Evolutionary conservation across 2,329 filamentous ascomycete species (phyloP), one percentile per base, ranked within the genome.

Genomic region (Ophiostoma sp.): DNA sequence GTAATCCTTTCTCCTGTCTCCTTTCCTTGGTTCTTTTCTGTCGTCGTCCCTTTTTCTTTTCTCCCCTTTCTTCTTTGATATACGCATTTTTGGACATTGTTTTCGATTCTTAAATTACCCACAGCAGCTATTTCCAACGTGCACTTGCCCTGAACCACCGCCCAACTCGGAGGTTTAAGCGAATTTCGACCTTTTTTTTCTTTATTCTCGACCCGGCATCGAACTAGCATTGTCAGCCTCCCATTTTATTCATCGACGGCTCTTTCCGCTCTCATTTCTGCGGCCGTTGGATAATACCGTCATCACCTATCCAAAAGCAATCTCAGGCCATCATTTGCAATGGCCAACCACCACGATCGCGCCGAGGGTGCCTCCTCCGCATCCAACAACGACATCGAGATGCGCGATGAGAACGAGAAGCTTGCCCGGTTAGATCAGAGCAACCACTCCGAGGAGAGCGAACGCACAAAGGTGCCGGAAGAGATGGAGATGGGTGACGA

Each of bases 401-500:
- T 72, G 73, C 74, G 73, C 45, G 71, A 70, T 2, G 80, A 80
- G 66, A 80, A 80, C 71, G 82, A 81, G 72, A 81, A 81, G 73
- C 72, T 80, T 66, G 74, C 76, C 28, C 73, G 74, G 31, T 63
- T 80, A 45, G 80, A 82, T 22, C 77, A 77, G 25, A 28, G 52
- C 31, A 70, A 55, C 28, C 69, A 69, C 52, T 75, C 77, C 33
- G 81, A 82, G 22, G 81, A 81, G 61, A 77, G 77, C 74, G 74
- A 77, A 17, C 79, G 80, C 70, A 78, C 80, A 72, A 80, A 78
- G 15, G 73, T 75, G 3, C 77, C 78, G 3, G 77, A 79, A 25
- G 81, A 83, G n/a, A 75, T 83, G 69, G 83, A 85, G 64, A 79
- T 81, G 25, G 78, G 76, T 33, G 78, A 82, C 52, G 82, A 83